A percentile compares a stretch with the other conserved stretches of the same genome.
These are phyloP conservation scores for Trypanosoma grayi DNA, from an alignment of 208 protist genomes.

Conservation along the genomic window DNA sequence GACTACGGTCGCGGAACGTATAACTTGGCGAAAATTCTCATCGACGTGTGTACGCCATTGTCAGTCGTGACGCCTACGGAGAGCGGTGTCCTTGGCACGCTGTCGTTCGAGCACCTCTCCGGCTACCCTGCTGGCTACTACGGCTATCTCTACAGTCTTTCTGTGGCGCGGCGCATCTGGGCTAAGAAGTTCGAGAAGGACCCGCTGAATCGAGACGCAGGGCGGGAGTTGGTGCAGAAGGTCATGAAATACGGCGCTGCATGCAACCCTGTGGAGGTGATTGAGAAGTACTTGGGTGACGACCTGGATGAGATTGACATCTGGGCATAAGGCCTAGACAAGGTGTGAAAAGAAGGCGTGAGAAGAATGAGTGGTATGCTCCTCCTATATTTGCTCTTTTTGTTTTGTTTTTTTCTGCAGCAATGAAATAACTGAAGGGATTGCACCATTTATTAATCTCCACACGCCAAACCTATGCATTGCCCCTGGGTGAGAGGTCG, in stretches of 20 bases:
- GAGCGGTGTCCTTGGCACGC: conserved; percentile 57
- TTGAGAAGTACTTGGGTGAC: conserved; percentile 83
- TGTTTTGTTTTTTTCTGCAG: conserved; percentile 18
- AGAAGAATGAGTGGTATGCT: too few relatives aligned
- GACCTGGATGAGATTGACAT: conserved; percentile 83
- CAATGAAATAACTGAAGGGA: too few relatives aligned
- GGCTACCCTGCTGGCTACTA: conserved; percentile 93
- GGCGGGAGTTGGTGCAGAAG: conserved; percentile 74
- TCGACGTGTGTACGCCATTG: conserved; percentile 77
- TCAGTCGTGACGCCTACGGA: conserved; percentile 74
- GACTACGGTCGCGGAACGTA: conserved; percentile 77
- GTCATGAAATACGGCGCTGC: conserved; percentile 88
- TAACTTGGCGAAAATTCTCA: conserved; percentile 78
- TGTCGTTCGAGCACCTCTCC: conserved; percentile 89
- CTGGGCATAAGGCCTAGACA: conserved; percentile 53
- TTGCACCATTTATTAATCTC: too few relatives aligned
- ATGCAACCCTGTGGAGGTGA: conserved; percentile 73
- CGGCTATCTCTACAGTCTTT: conserved; percentile 91
- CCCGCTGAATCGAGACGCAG: conserved; percentile 84
- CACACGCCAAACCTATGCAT: too few relatives aligned
- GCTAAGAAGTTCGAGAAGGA: conserved; percentile 84
- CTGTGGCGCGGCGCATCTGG: conserved; percentile 88
- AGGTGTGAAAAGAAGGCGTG: too few relatives aligned
- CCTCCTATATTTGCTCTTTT: conserved; percentile 1
- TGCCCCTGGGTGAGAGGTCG: too few relatives aligned